Evolutionary conservation across 176 grass and related monocot species (phyloP).

Genomic region (Ampelocalamus luodianensis): DNA sequence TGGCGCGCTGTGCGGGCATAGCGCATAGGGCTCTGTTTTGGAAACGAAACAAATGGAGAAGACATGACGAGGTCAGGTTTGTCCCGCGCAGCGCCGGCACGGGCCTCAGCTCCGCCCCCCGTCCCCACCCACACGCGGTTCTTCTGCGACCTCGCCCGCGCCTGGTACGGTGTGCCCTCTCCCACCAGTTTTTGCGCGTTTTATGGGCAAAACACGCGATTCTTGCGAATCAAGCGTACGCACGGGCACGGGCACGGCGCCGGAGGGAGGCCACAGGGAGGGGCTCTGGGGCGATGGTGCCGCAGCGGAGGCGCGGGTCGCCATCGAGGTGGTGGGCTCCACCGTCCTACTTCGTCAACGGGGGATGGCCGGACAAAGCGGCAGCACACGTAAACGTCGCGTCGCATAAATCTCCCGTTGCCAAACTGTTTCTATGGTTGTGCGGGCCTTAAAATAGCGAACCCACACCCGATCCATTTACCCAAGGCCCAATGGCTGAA

Average conservation of each 20-base stretch:
- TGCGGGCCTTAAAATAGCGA: conserved; percentile 34
- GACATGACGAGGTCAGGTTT: conserved; percentile 37
- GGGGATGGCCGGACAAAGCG: conserved; percentile 35
- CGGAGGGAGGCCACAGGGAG: not conserved
- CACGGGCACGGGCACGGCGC: not conserved
- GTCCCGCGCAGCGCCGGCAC: conserved; percentile 39
- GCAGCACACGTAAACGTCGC: conserved; percentile 53
- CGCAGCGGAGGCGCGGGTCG: not conserved
- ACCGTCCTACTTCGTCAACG: conserved; percentile 31
- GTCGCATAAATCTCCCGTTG: not conserved
- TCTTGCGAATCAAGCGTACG: not conserved
- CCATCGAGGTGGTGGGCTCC: not conserved
- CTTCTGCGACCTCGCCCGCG: not conserved
- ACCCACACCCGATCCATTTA: not conserved
- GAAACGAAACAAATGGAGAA: conserved; percentile 9
- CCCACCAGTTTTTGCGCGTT: not conserved
- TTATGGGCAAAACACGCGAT: not conserved
- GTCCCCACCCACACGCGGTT: not conserved
- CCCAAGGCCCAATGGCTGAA: not conserved
- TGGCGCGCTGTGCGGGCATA: not conserved
- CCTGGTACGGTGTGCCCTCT: not conserved
- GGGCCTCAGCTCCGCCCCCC: not conserved
- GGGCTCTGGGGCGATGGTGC: no score
- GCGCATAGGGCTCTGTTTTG: not conserved
- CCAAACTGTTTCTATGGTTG: conserved; percentile 37